A percentile compares a stretch with the other conserved stretches of the same genome.
These are phyloP conservation scores for Venturia pyrina DNA, from an alignment of 2,329 filamentous ascomycete genomes.

Conservation along the genomic window DNA sequence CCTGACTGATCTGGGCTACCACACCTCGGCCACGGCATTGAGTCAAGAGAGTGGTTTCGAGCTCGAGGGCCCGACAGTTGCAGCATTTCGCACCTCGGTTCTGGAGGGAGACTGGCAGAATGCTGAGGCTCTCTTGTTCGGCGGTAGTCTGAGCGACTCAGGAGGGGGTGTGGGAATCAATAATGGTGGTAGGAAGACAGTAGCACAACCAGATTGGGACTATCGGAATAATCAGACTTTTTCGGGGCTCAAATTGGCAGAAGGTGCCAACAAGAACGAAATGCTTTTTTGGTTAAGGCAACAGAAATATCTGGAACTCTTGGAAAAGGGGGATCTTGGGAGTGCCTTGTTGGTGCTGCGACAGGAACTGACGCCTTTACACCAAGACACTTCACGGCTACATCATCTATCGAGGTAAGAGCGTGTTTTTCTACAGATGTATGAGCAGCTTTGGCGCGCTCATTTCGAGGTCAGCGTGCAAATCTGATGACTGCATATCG, in stretches of 20 bases:
- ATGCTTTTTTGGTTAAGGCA: conserved; percentile 86
- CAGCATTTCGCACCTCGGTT: conserved; percentile 74
- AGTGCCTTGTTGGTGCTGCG: conserved; percentile 75
- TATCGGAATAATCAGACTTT: neutral
- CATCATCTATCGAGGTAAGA: conserved; percentile 67
- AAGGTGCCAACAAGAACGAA: conserved; percentile 62
- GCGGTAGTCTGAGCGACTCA: conserved; percentile 34
- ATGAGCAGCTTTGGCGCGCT: neutral
- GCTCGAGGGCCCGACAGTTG: conserved; percentile 75
- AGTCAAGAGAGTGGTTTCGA: conserved; percentile 76
- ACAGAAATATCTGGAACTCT: conserved; percentile 87
- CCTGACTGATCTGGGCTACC: conserved; percentile 79
- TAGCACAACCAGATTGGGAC: neutral
- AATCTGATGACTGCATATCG: neutral
- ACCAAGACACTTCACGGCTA: conserved; percentile 65
- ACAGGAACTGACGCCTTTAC: conserved; percentile 76
- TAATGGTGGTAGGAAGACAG: conserved; percentile 17
- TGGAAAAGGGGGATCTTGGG: conserved; percentile 65
- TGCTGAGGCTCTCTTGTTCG: conserved; percentile 73
- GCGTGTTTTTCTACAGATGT: neutral
- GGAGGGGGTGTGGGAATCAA: conserved; percentile 30
- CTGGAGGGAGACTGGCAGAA: conserved; percentile 71
- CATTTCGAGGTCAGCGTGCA: neutral
- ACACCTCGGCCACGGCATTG: conserved; percentile 62
- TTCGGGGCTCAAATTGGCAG: conserved; percentile 59